These are phyloP conservation scores for Chlamydomonas incerta DNA, from an alignment of 139 green algal genomes.

Conservation along the genomic window DNA sequence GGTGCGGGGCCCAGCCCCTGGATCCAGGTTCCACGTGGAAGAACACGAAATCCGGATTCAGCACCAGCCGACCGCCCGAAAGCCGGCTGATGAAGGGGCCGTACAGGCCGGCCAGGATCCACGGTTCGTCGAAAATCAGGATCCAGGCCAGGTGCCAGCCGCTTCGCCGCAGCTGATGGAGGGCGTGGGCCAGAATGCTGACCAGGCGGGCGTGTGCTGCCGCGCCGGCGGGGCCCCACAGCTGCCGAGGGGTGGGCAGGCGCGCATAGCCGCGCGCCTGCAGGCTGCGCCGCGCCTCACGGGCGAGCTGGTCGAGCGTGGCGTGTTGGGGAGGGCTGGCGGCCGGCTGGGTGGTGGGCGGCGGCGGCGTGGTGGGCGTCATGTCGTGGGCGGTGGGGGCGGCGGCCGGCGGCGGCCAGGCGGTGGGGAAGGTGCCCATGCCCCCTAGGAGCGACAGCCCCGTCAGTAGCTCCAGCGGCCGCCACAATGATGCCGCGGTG, in stretches of 20 bases:
- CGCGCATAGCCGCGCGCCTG: not conserved
- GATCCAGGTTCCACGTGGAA: not conserved
- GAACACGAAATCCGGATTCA: slow-evolving; percentile 1
- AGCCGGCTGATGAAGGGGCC: not conserved
- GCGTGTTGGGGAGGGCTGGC: not conserved
- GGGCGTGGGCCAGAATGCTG: not conserved
- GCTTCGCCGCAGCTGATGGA: not conserved
- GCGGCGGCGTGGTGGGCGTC: too few species aligned
- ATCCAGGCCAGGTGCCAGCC: slow-evolving; percentile 12
- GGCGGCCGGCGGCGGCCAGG: too few species aligned
- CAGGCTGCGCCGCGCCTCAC: not conserved
- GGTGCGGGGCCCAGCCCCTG: slow-evolving; percentile 9
- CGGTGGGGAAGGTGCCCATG: not conserved
- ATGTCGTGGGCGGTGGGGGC: not conserved
- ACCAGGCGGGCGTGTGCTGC: not conserved
- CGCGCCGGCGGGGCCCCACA: too few species aligned
- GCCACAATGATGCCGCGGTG: too few species aligned
- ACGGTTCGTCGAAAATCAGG: slow-evolving; percentile 18
- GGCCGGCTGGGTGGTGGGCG: not conserved
- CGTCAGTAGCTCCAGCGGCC: too few species aligned
- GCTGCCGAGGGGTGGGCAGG: not conserved
- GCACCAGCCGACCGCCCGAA: slow-evolving; percentile 2
- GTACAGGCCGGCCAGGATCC: slow-evolving; percentile 8
- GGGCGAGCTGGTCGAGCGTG: too few species aligned
- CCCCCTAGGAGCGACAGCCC: too few species aligned